Evolutionary conservation across 768 basidiomycete genomes (phyloP), one percentile per base, ranked within the genome.

Genomic region (Pulveroboletus sp.): DNA sequence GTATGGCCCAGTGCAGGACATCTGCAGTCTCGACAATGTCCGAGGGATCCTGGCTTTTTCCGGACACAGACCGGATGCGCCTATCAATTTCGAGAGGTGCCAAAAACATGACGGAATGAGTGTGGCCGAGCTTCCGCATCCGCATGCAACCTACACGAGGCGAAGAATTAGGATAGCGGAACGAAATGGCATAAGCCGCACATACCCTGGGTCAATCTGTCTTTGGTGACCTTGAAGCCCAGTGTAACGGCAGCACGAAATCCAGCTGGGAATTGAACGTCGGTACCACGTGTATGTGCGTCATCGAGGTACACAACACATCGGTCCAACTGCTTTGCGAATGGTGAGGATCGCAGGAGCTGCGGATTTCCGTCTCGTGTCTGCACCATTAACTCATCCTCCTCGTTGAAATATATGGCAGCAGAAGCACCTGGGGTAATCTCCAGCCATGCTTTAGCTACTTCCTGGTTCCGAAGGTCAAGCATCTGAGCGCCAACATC

Each of bases 81-180:
- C 51, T 52, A 75, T 76, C 35, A 75, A 74, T n/a, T n/a, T n/a
- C n/a, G n/a, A n/a, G n/a, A n/a, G n/a, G n/a, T n/a, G n/a, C n/a
- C n/a, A n/a, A n/a, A 51, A 79, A 78, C 45, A 74, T 61, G 20
- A 77, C 56, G 5, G 77, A 72, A 47, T 79, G 78, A 0, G 70
- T 72, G 9, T 61, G 55, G 16, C 78, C n/a, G n/a, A 79, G 67
- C 51, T 70, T 69, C 11, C 78, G 68, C 77, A 79, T 77, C 7
- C 78, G 67, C 78, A 79, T 79, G 45, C 78, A 79, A 8, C 75
- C 77, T 78, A 19, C n/a, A n/a, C n/a, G n/a, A n/a, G n/a, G n/a
- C n/a, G n/a, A n/a, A n/a, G 16, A 34, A n/a, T 34, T n/a, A n/a
- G n/a, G n/a, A n/a, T n/a, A n/a, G n/a, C n/a, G n/a, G n/a, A n/a